Base-by-base conservation (phyloP, 2,329 filamentous ascomycete species). In the Colletotrichum melonis region DNA sequence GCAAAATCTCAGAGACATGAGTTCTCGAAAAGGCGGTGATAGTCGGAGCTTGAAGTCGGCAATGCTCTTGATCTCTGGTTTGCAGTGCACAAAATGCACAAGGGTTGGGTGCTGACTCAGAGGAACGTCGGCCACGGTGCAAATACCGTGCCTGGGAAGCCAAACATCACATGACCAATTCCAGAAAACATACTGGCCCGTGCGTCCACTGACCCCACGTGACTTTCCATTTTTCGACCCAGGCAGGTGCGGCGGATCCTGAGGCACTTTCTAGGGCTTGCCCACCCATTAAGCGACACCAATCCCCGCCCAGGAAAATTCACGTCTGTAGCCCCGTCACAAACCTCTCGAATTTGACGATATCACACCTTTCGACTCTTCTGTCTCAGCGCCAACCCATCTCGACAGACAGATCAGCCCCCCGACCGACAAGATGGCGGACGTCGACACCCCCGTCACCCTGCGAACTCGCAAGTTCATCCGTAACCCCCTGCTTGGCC, bases 401-500 rank as follows among this genome's bases (percentile, higher is more conserved):
- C 63, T 60, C 76, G 73, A 74, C 69, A 72, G 76, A 77, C 76
- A 86, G 83, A 72, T 69, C 66, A 73, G 66, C 70, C 69, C 66
- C 64, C 58, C 66, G 62, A 73, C 83, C 87, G 88, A 88, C 89
- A 97, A 88, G 87, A 98, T 98, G 96, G 94, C 95, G 88, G 94
- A 95, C 88, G 87, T 88, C 84, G 92, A 94, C 85, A 87, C 88
- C 82, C 88, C 92, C 84, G 92, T 95, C 85, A 95, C 93, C 83
- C 89, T 95, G 89, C 92, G 97, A 90, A 99, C 97, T 88, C 96
- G 97, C 94, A 98, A 98, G 92, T 99, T 99, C 94, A 97, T 98
- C 90, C 95, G 95, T 91, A 99, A 99, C 93, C 94, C 97, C 87
- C 95, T 99, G 85, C 93, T 99, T 86, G 95, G 93, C 86, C 94